Conservation (phyloP, 2,329 filamentous ascomycete genomes). For the Colletotrichum endophyticum region DNA sequence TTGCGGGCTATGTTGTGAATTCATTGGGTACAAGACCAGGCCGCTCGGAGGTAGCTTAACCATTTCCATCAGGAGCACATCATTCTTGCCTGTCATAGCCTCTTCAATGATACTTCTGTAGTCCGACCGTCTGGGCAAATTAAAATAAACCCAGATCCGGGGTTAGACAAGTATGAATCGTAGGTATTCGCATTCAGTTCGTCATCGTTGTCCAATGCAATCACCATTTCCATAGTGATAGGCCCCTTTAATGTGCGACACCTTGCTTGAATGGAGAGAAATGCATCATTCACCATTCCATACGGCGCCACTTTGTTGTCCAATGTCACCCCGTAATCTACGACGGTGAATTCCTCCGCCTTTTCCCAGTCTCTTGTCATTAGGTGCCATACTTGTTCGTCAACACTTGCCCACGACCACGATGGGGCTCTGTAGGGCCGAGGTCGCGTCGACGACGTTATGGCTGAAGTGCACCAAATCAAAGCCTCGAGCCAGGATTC, state of each 20-base stretch:
- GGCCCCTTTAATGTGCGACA: not conserved
- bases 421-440: not conserved
- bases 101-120: too few species aligned
- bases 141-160: not conserved
- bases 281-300: not conserved
- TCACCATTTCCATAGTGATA: not conserved
- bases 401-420: not conserved
- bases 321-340: accelerated
- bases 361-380: too few species aligned
- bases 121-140: not conserved
- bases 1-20: too few species aligned
- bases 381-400: not conserved
- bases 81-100: too few species aligned
- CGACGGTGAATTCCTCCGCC: not conserved
- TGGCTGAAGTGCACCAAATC: accelerated
- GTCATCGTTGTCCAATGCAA: not conserved
- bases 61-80: too few species aligned
- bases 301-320: accelerated
- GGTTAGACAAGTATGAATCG: not conserved
- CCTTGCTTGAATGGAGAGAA: not conserved
- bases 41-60: too few species aligned
- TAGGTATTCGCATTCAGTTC: too few species aligned
- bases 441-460: accelerated
- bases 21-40: too few species aligned
- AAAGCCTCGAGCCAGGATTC: not conserved